phyloP scores from a whole-genome alignment of 108 stramenopile species.

The Pseudonitzschia multiseries region DNA sequence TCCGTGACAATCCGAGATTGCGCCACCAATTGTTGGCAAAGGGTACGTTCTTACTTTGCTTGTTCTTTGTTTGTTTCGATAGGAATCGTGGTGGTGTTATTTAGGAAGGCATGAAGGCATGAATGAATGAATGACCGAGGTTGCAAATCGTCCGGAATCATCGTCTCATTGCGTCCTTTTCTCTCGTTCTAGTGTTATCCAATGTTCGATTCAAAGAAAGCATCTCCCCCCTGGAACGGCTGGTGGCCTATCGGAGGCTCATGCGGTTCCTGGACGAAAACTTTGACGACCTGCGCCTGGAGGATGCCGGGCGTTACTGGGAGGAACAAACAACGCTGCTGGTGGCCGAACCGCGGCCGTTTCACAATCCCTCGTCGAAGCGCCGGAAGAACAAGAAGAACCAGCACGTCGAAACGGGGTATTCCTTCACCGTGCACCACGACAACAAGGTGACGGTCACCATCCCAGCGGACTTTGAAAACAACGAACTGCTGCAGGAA shows the following conservation, averaged over 20 bases:
- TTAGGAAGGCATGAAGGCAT: no score
- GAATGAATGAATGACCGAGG: no score
- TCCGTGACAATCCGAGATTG: slow-evolving; percentile 32
- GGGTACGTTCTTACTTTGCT: background rate
- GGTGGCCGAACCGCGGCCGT: slow-evolving; percentile 53
- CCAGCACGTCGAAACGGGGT: slow-evolving; percentile 46
- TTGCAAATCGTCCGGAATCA: no score
- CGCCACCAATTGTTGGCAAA: slow-evolving; percentile 35
- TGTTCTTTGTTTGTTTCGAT: background rate
- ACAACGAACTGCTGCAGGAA: slow-evolving; percentile 66
- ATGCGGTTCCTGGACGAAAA: slow-evolving; percentile 74
- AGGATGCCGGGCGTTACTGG: slow-evolving; percentile 77
- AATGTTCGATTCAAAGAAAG: slow-evolving; percentile 35
- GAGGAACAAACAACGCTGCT: slow-evolving; percentile 59
- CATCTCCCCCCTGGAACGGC: slow-evolving; percentile 43
- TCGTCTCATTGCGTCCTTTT: no score
- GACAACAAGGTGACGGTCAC: slow-evolving; percentile 59
- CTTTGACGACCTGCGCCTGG: slow-evolving; percentile 72
- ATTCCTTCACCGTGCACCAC: slow-evolving; percentile 71
- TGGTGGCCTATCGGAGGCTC: slow-evolving; percentile 79
- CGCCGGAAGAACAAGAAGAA: slow-evolving; percentile 39
- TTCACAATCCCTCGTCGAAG: slow-evolving; percentile 56
- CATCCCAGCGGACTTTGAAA: slow-evolving; percentile 75
- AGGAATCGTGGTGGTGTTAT: background rate
- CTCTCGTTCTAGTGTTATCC: slow-evolving; percentile 22